Conservation (phyloP, 345 rosid species). For the Linum tenue region DNA sequence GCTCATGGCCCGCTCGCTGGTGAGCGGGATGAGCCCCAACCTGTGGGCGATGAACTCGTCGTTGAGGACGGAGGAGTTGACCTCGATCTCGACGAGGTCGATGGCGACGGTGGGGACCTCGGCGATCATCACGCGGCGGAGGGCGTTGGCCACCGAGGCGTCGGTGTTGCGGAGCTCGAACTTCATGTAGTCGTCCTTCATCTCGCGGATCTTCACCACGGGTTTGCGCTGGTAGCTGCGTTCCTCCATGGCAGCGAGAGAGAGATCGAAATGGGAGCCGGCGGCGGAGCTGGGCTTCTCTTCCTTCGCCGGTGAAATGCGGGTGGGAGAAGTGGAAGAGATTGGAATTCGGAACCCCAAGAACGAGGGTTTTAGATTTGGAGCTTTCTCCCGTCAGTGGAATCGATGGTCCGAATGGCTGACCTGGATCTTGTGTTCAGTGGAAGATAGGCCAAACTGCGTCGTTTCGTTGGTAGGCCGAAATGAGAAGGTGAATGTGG, state of each 20-base stretch:
- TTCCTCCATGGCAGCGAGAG: constrained; percentile 26
- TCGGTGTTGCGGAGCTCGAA: constrained; percentile 96
- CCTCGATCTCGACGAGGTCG: constrained; percentile 88
- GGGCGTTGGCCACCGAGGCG: constrained; percentile 84
- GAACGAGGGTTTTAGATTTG: not conserved
- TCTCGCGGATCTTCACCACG: constrained; percentile 62
- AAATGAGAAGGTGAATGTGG: too few relatives aligned
- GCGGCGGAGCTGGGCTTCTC: not conserved
- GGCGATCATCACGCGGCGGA: constrained; percentile 93
- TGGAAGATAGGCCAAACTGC: not conserved
- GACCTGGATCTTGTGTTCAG: not conserved
- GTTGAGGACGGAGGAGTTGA: constrained; percentile 81
- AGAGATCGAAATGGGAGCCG: too few relatives aligned
- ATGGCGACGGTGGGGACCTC: constrained; percentile 96
- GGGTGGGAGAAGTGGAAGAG: not conserved
- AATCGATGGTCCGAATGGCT: not conserved
- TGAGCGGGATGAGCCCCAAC: constrained; percentile 82
- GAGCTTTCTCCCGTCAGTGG: not conserved
- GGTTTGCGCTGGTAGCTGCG: constrained; percentile 82
- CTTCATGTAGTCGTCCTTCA: constrained; percentile 67
- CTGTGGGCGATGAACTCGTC: constrained; percentile 97
- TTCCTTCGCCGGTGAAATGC: not conserved
- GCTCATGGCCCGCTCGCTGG: constrained; percentile 79
- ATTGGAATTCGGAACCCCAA: not conserved
- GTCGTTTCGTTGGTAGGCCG: not conserved